Conservation (phyloP, 176 grass and related monocot species). For the Ensete ventricosum region DNA sequence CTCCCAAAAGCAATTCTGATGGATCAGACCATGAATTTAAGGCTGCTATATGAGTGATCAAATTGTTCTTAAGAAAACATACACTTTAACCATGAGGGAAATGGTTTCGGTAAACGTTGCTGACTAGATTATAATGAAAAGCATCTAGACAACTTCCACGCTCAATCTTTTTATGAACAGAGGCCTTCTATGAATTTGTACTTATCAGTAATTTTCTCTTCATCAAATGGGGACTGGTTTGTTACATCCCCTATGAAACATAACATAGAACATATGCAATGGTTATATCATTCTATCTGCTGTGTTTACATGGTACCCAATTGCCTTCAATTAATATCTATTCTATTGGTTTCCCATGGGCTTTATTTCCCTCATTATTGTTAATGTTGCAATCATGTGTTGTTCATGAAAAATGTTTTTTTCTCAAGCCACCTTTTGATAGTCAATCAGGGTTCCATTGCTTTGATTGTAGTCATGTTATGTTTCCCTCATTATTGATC, state of each 20-base stretch:
- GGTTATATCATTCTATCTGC: neutral
- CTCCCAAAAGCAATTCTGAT: slow-evolving; percentile 4
- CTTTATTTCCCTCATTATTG: neutral
- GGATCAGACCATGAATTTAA: slow-evolving; percentile 14
- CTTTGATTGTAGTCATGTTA: neutral
- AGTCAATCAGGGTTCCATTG: neutral
- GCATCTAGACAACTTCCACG: slow-evolving; percentile 24
- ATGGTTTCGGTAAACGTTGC: slow-evolving; percentile 11
- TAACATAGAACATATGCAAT: slow-evolving; percentile 7
- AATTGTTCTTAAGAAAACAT: neutral
- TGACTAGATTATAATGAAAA: slow-evolving; percentile 37
- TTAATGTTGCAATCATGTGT: neutral
- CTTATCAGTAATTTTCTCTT: slow-evolving; percentile 43
- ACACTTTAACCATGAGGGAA: slow-evolving; percentile 23
- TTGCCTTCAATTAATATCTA: neutral
- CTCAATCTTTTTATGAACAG: slow-evolving; percentile 33
- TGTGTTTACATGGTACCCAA: neutral
- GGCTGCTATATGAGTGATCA: slow-evolving; percentile 1
- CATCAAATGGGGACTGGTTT: slow-evolving; percentile 50
- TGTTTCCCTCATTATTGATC: too few relatives aligned
- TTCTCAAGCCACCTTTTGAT: neutral
- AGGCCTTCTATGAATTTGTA: slow-evolving; percentile 55
- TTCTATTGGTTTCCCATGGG: neutral
- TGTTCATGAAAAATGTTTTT: neutral
- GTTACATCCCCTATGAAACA: slow-evolving; percentile 2